A percentile compares a stretch with the other conserved stretches of the same genome.
These are phyloP conservation scores for Naganishia liquefaciens DNA, from an alignment of 1,284 basidiomycete species.

Conservation along the genomic window DNA sequence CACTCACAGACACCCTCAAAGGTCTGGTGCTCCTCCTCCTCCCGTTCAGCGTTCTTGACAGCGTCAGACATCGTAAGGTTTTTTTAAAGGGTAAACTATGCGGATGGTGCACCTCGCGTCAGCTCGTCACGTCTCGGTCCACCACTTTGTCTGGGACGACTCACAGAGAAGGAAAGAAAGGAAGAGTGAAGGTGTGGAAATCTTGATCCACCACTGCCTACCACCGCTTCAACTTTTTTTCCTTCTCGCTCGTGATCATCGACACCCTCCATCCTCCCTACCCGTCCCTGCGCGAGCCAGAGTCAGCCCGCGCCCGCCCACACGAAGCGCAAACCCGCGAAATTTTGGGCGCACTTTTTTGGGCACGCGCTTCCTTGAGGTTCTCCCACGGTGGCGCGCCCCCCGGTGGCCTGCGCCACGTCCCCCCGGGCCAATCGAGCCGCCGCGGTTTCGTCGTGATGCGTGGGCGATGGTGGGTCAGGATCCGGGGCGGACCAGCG, in stretches of 20 bases:
- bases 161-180: slow-evolving; percentile 16
- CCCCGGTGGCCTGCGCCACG: too few species aligned
- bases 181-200: neutral
- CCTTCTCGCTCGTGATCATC: too few species aligned
- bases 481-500: too few species aligned
- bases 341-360: too few species aligned
- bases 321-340: neutral
- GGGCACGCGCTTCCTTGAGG: neutral
- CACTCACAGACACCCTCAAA: slow-evolving; percentile 64
- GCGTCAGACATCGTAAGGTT: slow-evolving; percentile 68
- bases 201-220: neutral
- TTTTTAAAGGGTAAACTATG: slow-evolving; percentile 13
- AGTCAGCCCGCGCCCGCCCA: too few species aligned
- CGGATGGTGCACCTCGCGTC: neutral
- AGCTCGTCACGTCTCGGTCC: neutral
- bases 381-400: too few species aligned
- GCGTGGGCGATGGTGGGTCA: too few species aligned
- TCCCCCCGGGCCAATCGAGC: too few species aligned
- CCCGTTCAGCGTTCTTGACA: slow-evolving; percentile 57
- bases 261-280: too few species aligned
- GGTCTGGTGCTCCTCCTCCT: slow-evolving; percentile 76
- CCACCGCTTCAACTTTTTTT: too few species aligned
- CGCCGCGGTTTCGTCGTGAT: too few species aligned
- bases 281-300: too few species aligned
- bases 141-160: neutral